Conservation (phyloP, 176 grass and related monocot species). For the Oryza glaberrima region DNA sequence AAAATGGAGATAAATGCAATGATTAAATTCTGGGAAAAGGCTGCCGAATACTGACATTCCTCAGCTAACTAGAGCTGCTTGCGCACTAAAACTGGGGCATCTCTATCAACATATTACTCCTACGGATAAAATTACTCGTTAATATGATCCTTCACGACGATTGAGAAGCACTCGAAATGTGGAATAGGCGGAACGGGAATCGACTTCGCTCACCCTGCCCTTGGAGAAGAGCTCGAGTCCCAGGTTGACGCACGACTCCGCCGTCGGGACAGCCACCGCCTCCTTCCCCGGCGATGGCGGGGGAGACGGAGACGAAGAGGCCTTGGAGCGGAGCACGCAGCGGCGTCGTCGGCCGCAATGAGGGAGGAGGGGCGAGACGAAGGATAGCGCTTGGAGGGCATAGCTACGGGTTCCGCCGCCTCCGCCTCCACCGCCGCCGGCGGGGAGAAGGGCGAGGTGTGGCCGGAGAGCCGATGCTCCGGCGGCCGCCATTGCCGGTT, state of each 20-base stretch:
- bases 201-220: slow-evolving; percentile 66
- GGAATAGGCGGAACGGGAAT: not conserved
- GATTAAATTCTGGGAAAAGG: not conserved
- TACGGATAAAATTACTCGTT: not conserved
- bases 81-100: not conserved
- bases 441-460: not conserved
- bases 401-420: not conserved
- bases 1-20: no score
- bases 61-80: not conserved
- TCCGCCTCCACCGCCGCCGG: not conserved
- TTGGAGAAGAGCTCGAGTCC: slow-evolving; percentile 91
- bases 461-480: slow-evolving; percentile 34
- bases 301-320: slow-evolving; percentile 58
- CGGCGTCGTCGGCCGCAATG: slow-evolving; percentile 5
- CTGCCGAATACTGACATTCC: not conserved
- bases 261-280: slow-evolving; percentile 43
- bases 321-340: slow-evolving; percentile 34
- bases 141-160: not conserved
- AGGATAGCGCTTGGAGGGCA: slow-evolving; percentile 6
- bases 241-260: slow-evolving; percentile 83
- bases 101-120: not conserved
- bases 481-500: slow-evolving; percentile 40
- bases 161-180: not conserved
- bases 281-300: slow-evolving; percentile 54
- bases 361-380: not conserved